Percentiles rank a stretch among this genome's conserved stretches.
phyloP scores from a whole-genome alignment of 257 asterid genomes.

The Thymus quinquecostatus region DNA sequence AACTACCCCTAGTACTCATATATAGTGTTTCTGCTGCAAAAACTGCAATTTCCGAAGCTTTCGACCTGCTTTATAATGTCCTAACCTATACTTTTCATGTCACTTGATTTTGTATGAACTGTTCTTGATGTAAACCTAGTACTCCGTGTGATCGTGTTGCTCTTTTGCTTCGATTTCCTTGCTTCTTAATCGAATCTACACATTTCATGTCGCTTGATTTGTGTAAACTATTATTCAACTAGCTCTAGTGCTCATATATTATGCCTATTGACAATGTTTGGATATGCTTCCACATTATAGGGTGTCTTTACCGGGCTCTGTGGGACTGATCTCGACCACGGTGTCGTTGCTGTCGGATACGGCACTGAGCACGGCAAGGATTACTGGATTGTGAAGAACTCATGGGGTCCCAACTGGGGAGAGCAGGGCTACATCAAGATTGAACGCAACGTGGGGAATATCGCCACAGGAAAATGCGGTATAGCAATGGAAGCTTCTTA shows the following conservation, averaged over 20 bases:
- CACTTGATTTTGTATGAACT: too few species aligned
- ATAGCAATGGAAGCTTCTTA: slow-evolving; percentile 83
- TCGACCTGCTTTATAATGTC: too few species aligned
- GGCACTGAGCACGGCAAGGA: slow-evolving; percentile 69
- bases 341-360: slow-evolving; percentile 83
- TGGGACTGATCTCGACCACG: slow-evolving; percentile 82
- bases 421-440: slow-evolving; percentile 79
- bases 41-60: too few species aligned
- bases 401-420: slow-evolving; percentile 94
- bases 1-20: too few species aligned
- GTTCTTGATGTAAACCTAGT: too few species aligned
- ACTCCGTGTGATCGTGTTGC: too few species aligned
- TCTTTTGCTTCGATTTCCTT: neutral
- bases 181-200: too few species aligned
- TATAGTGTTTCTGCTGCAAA: neutral
- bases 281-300: slow-evolving; percentile 34
- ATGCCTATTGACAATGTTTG: neutral
- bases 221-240: too few species aligned
- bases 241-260: too few species aligned
- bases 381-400: slow-evolving; percentile 83
- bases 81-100: too few species aligned
- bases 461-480: slow-evolving; percentile 75
- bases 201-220: too few species aligned
- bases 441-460: slow-evolving; percentile 59
- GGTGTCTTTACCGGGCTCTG: slow-evolving; percentile 84